Base-by-base conservation (phyloP, 139 green algal genomes). In the Chlamydomonas applanata region DNA sequence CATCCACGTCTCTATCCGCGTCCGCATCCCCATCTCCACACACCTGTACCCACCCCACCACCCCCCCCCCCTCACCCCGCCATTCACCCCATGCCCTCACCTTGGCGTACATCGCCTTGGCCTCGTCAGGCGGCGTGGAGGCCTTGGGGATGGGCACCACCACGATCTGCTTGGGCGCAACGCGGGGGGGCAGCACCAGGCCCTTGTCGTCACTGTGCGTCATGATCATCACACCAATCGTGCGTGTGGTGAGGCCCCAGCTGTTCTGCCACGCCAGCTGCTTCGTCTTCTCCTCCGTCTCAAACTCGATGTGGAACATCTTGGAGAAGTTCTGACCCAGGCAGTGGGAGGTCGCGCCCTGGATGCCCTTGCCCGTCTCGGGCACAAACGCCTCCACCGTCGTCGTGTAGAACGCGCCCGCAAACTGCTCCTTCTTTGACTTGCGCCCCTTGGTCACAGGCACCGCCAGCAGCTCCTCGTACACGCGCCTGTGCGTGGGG, bases 191-290 rank as follows among this genome's bases (percentile, higher is more conserved):
- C 76, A 99, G 80, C 65, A 99, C 94, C 35, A 99, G 76, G 1
- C 96, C 96, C 87, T 96, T 97, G 91, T 99, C 88, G 78, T 99
- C 96, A 20, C 84, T 87, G 82, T 99, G 96, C 30, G 96, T 95
- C 95, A 99, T 99, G 84, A 99, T 89, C 91, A 97, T 97, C 4
- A 99, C 95, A 9, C 96, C 96, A 59, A 99, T 94, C 65, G 89
- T 93, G 78, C 96, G 91, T 32, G 96, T 99, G 71, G 94, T 98
- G 46, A 98, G 81, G 44, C 96, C 96, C 94, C 95, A 99, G 30
- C 83, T 94, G 88, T 98, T 99, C 79, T 99, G 93, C 96, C 96
- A 99, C 52, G 88, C 90, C 69, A 91, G 78, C 71, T 86, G 69
- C 73, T 91, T 90, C 44, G 68, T 73, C 46, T 87, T 86, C 44